phyloP scores from a whole-genome alignment of 2,329 filamentous ascomycete species.

The Pseudogymnoascus sp. region DNA sequence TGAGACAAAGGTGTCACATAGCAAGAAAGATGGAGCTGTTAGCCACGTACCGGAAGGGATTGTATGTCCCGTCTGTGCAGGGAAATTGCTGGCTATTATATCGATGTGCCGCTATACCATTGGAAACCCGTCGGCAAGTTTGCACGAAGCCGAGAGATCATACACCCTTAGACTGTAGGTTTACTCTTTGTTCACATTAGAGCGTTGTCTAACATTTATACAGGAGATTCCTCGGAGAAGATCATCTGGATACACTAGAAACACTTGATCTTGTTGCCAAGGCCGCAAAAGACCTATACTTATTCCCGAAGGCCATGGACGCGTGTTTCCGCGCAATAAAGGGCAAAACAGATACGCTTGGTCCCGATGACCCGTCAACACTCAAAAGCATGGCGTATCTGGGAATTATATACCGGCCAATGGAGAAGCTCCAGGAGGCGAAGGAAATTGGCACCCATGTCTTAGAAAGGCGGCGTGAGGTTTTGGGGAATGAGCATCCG shows the following conservation, averaged over 20 bases:
- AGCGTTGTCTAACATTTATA: not conserved
- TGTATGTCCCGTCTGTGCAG: not conserved
- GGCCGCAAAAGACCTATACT: not conserved
- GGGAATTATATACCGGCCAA: not conserved
- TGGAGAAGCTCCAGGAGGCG: conserved; percentile 1
- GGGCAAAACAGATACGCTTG: not conserved
- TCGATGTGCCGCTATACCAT: not conserved
- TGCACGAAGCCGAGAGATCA: not conserved
- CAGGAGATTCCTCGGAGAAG: not conserved
- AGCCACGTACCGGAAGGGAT: not conserved
- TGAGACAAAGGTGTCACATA: not conserved
- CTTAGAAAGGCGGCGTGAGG: not conserved
- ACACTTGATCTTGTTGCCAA: not conserved
- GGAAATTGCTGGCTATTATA: not conserved
- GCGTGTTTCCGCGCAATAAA: not conserved
- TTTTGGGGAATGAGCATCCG: conserved; percentile 13
- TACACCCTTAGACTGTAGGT: not conserved
- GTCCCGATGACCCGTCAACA: not conserved
- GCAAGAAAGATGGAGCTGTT: not conserved
- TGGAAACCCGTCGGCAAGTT: not conserved
- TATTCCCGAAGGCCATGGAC: not conserved
- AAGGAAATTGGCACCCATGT: not conserved
- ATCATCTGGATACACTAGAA: not conserved
- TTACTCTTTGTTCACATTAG: not conserved
- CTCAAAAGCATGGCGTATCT: conserved; percentile 1